phyloP scores from a whole-genome alignment of 768 basidiomycete species.

The Suillus brevipes region DNA sequence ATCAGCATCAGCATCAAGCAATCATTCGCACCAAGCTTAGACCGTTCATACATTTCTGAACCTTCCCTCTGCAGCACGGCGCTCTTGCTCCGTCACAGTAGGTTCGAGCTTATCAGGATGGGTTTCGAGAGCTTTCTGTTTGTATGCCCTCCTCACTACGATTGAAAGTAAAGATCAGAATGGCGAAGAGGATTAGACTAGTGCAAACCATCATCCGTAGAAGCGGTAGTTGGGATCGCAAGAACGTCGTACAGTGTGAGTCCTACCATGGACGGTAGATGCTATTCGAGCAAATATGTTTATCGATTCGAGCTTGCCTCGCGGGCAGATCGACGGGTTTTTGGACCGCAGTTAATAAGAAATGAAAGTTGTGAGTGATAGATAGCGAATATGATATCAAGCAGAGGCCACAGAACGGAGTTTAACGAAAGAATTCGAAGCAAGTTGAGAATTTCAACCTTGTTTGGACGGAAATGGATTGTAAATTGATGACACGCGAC shows the following conservation, averaged over 20 bases:
- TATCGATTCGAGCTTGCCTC: conserved; percentile 4
- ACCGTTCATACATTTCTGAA: conserved; percentile 56
- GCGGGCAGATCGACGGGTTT: not conserved
- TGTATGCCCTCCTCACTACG: conserved; percentile 67
- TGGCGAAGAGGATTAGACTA: not conserved
- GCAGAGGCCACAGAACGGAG: not conserved
- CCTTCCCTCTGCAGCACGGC: conserved; percentile 51
- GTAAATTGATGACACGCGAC: not conserved
- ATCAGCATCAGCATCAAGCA: conserved; percentile 20
- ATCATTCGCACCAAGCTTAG: conserved; percentile 23
- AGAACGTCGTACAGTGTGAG: conserved; percentile 44
- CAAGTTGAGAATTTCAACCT: not conserved
- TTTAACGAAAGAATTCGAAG: not conserved
- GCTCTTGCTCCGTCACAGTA: conserved; percentile 49
- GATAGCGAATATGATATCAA: not conserved
- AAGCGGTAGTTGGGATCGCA: conserved; percentile 44
- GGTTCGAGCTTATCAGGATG: conserved; percentile 73
- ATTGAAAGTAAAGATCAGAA: conserved; percentile 1
- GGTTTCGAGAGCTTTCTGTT: conserved; percentile 65
- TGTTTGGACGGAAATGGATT: not conserved
- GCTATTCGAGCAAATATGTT: not conserved
- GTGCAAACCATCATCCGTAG: conserved; percentile 52
- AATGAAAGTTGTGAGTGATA: not conserved
- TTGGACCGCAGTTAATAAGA: not conserved
- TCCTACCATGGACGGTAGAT: conserved; percentile 30